These are phyloP conservation scores for Alternaria triticina DNA, from an alignment of 2,329 filamentous ascomycete genomes.

Conservation along the genomic window DNA sequence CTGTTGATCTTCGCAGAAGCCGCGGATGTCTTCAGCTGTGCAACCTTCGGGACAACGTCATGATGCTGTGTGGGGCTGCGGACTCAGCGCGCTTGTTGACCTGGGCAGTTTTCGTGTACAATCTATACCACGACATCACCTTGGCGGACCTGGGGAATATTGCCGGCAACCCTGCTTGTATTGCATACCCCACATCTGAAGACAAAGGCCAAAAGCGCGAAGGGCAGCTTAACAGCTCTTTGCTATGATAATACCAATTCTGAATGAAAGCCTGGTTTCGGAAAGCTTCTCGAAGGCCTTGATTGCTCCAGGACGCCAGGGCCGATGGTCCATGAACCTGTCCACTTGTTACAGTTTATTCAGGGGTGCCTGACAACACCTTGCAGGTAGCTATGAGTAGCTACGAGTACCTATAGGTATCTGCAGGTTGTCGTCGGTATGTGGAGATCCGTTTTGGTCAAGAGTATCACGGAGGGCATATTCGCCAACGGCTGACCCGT, in stretches of 20 bases:
- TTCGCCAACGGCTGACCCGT: constrained; percentile 17
- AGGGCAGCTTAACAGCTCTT: constrained; percentile 26
- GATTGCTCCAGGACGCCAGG: constrained; percentile 26
- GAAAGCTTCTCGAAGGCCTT: constrained; percentile 38
- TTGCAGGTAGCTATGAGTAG: neutral
- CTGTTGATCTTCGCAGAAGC: neutral
- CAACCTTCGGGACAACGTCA: neutral
- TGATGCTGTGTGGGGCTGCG: neutral
- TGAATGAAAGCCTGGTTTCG: constrained; percentile 20
- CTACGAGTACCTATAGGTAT: neutral
- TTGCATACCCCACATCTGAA: constrained; percentile 25
- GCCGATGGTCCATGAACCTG: constrained; percentile 36
- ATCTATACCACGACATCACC: neutral
- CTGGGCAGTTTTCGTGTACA: neutral
- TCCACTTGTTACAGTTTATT: constrained; percentile 22
- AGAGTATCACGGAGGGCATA: constrained; percentile 20
- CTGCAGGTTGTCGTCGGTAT: constrained; percentile 3
- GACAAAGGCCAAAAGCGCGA: constrained; percentile 16
- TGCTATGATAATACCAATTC: constrained; percentile 13
- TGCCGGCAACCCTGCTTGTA: constrained; percentile 21
- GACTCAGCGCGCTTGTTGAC: neutral
- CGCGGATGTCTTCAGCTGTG: neutral
- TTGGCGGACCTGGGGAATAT: constrained; percentile 8
- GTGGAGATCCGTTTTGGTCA: constrained; percentile 24
- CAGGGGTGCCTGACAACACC: constrained; percentile 16